Conservation (phyloP, 106 monocot species). For the Platanthera zijinensis region DNA sequence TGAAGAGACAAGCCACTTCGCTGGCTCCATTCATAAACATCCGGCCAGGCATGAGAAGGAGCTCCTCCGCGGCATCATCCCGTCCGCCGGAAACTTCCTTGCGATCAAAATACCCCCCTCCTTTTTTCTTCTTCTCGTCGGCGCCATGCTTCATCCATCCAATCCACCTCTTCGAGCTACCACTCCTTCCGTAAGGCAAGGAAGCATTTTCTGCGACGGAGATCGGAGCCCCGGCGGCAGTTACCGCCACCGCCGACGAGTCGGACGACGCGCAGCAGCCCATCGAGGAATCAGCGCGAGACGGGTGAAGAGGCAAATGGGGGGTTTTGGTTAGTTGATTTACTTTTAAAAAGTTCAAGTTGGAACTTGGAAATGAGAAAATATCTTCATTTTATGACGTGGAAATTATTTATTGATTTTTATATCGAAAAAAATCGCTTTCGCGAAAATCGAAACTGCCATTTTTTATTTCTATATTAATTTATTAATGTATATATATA, state of each 20-base stretch:
- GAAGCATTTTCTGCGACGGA: not conserved
- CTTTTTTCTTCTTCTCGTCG: constrained; percentile 5
- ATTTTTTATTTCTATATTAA: too few relatives aligned
- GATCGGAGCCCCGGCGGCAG: constrained; percentile 2
- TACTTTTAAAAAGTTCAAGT: not conserved
- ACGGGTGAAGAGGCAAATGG: not conserved
- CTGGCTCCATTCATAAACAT: constrained; percentile 37
- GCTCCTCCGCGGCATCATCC: constrained; percentile 18
- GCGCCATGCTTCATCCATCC: constrained; percentile 6
- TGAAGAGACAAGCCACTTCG: constrained; percentile 39
- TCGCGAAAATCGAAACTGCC: too few relatives aligned
- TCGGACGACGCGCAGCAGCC: constrained; percentile 20
- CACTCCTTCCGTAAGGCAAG: not conserved
- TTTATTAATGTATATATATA: too few relatives aligned
- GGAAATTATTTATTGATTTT: not conserved
- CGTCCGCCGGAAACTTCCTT: constrained; percentile 7
- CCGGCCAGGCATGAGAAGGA: constrained; percentile 34
- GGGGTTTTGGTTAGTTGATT: constrained; percentile 6
- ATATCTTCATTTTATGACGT: not conserved
- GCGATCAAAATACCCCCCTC: not conserved
- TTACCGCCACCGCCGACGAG: constrained; percentile 1
- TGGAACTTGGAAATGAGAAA: not conserved
- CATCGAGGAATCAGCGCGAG: not conserved
- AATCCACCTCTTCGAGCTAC: constrained; percentile 17
- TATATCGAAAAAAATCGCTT: too few relatives aligned